Conservation (phyloP, 2,329 filamentous ascomycete species). For the Polytolypa hystricis region DNA sequence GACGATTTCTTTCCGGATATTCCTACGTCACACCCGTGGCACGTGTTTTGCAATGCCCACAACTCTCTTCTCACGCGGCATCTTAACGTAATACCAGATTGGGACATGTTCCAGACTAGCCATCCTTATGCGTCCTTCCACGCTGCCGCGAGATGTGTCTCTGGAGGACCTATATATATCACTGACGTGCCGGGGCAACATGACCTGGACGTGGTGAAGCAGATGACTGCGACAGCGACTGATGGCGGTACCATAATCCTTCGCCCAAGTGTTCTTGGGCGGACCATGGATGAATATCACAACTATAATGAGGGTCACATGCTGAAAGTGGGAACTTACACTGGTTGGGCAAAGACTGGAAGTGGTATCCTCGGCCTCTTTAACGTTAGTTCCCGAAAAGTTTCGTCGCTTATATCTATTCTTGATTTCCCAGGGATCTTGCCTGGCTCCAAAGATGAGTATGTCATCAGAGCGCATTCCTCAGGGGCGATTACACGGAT, state of each 20-base stretch:
- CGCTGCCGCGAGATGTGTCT: slow-evolving; percentile 78
- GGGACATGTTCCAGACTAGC: slow-evolving; percentile 62
- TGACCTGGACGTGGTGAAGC: slow-evolving; percentile 59
- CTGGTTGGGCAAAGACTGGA: slow-evolving; percentile 56
- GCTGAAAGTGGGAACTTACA: slow-evolving; percentile 69
- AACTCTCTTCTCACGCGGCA: slow-evolving; percentile 74
- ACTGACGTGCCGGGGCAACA: slow-evolving; percentile 82
- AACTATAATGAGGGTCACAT: slow-evolving; percentile 62
- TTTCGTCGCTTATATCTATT: slow-evolving; percentile 61
- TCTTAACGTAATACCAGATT: slow-evolving; percentile 77
- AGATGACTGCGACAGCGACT: slow-evolving; percentile 68
- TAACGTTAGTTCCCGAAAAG: slow-evolving; percentile 55
- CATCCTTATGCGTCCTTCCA: slow-evolving; percentile 70
- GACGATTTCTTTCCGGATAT: slow-evolving; percentile 83
- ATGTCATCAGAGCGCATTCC: slow-evolving; percentile 62
- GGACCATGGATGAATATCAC: slow-evolving; percentile 61
- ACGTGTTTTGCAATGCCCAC: slow-evolving; percentile 88
- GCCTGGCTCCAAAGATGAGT: slow-evolving; percentile 38
- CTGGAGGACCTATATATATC: slow-evolving; percentile 87
- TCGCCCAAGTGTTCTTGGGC: slow-evolving; percentile 63
- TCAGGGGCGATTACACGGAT: slow-evolving; percentile 47
- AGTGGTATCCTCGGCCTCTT: slow-evolving; percentile 74
- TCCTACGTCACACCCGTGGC: slow-evolving; percentile 76
- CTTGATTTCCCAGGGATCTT: slow-evolving; percentile 62
- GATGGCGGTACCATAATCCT: slow-evolving; percentile 68